These are phyloP conservation scores for Phytophthora sp. DNA, from an alignment of 352 stramenopile genomes.

Conservation along the genomic window DNA sequence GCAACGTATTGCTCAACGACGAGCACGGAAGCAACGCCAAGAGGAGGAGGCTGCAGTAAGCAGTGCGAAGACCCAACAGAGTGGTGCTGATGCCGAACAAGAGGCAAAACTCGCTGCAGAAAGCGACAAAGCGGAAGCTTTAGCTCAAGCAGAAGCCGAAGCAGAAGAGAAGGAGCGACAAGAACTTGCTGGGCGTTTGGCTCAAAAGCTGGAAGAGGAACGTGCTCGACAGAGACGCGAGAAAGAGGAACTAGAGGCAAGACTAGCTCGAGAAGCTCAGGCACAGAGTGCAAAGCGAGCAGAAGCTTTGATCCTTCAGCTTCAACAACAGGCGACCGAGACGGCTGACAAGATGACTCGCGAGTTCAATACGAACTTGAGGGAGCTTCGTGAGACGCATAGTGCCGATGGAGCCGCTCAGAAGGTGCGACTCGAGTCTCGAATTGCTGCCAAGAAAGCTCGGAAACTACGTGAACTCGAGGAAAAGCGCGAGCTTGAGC, in stretches of 20 bases:
- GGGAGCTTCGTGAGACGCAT: conserved; percentile 61
- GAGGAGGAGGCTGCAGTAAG: conserved; percentile 41
- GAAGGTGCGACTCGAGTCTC: conserved; percentile 73
- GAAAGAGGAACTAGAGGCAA: conserved; percentile 49
- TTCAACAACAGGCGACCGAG: conserved; percentile 52
- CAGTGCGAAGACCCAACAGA: conserved; percentile 14
- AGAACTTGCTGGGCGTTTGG: conserved; percentile 37
- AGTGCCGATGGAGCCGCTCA: conserved; percentile 62
- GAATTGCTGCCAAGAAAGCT: conserved; percentile 78
- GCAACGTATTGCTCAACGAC: conserved; percentile 60
- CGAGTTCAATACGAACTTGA: conserved; percentile 72
- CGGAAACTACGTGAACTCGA: conserved; percentile 79
- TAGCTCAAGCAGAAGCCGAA: conserved; percentile 36
- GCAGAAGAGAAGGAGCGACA: conserved; percentile 42
- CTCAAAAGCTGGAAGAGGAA: conserved; percentile 57
- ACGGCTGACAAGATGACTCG: conserved; percentile 59
- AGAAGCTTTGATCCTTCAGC: conserved; percentile 28
- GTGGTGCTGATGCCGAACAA: conserved; percentile 15
- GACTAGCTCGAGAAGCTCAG: conserved; percentile 51
- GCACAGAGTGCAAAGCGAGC: conserved; percentile 43
- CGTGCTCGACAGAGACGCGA: conserved; percentile 55
- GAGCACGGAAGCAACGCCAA: conserved; percentile 51
- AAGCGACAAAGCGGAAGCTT: conserved; percentile 24
- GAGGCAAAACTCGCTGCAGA: conserved; percentile 18
- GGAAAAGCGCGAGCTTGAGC: conserved; percentile 66